These are phyloP conservation scores for Mycena alexandri DNA, from an alignment of 768 basidiomycete genomes.

Conservation along the genomic window DNA sequence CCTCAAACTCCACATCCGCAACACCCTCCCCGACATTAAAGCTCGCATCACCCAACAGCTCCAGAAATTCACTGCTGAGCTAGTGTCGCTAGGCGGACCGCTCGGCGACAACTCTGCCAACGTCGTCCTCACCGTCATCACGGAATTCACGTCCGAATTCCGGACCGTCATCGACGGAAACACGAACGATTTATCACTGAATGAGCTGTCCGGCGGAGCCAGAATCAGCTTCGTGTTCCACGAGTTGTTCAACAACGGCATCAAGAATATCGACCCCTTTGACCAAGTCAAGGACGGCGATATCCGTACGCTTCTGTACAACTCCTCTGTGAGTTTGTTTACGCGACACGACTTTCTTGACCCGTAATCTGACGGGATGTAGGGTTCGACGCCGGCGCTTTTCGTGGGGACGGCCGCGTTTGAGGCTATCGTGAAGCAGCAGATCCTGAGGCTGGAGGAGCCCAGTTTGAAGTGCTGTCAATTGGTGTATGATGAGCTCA, in stretches of 20 bases:
- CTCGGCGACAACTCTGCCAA: slow-evolving; percentile 91
- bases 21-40: slow-evolving; percentile 99
- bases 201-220: slow-evolving; percentile 98
- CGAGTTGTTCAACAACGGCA: slow-evolving; percentile 96
- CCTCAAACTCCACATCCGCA: slow-evolving; percentile 98
- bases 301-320: slow-evolving; percentile 95
- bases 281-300: slow-evolving; percentile 99
- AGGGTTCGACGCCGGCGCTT: slow-evolving; percentile 96
- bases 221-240: slow-evolving; percentile 99
- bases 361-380: slow-evolving; percentile 4
- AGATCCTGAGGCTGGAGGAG: slow-evolving; percentile 97
- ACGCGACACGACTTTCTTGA: background rate
- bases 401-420: slow-evolving; percentile 98
- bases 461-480: slow-evolving; percentile 94
- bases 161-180: slow-evolving; percentile 97
- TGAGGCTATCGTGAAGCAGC: slow-evolving; percentile 98
- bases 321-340: slow-evolving; percentile 85
- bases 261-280: slow-evolving; percentile 97
- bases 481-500: slow-evolving; percentile 96
- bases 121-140: slow-evolving; percentile 96
- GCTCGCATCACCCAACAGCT: slow-evolving; percentile 92
- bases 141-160: slow-evolving; percentile 98
- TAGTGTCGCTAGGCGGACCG: slow-evolving; percentile 87
- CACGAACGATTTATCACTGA: slow-evolving; percentile 93
- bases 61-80: slow-evolving; percentile 88